These are phyloP conservation scores for Choanephora cucurbitarum DNA, from an alignment of 371 early-diverging fungal genomes.

Conservation along the genomic window DNA sequence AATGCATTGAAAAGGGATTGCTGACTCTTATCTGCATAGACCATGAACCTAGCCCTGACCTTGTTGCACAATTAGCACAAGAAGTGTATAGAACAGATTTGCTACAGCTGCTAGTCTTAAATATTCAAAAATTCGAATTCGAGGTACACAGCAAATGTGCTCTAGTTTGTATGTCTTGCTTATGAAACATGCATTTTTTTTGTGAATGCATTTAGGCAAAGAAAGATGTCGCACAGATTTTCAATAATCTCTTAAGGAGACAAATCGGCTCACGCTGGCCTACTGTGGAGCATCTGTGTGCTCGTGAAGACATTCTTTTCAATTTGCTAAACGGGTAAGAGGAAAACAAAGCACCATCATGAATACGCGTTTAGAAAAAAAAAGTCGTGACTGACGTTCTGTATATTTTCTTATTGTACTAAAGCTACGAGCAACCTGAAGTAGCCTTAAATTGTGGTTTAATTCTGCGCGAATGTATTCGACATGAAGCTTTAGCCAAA, in stretches of 20 bases:
- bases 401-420: background rate
- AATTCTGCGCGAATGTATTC: conserved; percentile 94
- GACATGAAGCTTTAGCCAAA: conserved; percentile 90
- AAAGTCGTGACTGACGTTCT: background rate
- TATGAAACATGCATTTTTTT: background rate
- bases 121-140: conserved; percentile 91
- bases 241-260: conserved; percentile 92
- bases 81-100: conserved; percentile 92
- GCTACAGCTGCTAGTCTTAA: conserved; percentile 78
- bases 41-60: conserved; percentile 88
- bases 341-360: background rate
- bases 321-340: conserved; percentile 80
- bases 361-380: conserved; percentile 3
- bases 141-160: conserved; percentile 57
- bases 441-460: conserved; percentile 96
- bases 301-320: conserved; percentile 79
- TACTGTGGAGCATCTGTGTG: conserved; percentile 92
- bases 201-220: conserved; percentile 63
- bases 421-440: conserved; percentile 90
- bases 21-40: conserved; percentile 47
- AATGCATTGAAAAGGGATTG: background rate
- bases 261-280: conserved; percentile 94
- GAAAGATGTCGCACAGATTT: conserved; percentile 97
- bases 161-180: too few species aligned
- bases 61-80: conserved; percentile 90